Evolutionary conservation across 2,329 filamentous ascomycete species (phyloP), one percentile per base, ranked within the genome.

Genomic region (Chrysosporium keratinophilum): DNA sequence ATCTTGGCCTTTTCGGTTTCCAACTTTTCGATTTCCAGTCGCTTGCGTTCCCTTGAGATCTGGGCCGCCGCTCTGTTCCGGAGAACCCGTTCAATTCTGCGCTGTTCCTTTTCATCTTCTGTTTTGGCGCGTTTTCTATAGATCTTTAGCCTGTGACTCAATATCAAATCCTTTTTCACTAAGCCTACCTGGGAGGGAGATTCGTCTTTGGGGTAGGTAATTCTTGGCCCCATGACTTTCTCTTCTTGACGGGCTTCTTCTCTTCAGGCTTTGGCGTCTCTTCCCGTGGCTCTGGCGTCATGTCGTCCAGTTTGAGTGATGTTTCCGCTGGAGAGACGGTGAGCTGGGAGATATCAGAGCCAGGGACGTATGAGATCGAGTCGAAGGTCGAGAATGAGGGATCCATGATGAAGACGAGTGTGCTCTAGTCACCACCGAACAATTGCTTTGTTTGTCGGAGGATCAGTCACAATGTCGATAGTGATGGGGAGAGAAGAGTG

Each of bases 141-240:
- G 12, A n/a, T 19, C 20, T 34, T 53, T 53, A 57, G 54, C 20
- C 19, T 10, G 23, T 6, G 56, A 49, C 7, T 50, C 65, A 57
- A n/a, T n/a, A n/a, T n/a, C n/a, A n/a, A 28, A 28, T 28, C 23
- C 23, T 28, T 7, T n/a, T n/a, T 60, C 58, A 17, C 14, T 14
- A 43, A 35, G 65, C 75, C 65, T 81, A 87, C 85, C 90, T 84
- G 39, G 91, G 91, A 57, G 91, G 91, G 6, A 97, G 82, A 66
- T 91, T 94, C 33, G 93, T 97, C 79, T 96, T 97, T 42, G 93
- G 93, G 67, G 94, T 88, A 15, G 93, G 93, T 40, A 97, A 82
- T 69, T 95, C 88, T 72, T 98, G 93, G 48, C 93, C 93, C 93
- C 93, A 98, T 47, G 93, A 97, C 75, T 97, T 98, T 65, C 93